These are phyloP conservation scores for Vanrija humicola DNA, from an alignment of 1,284 basidiomycete species.

Conservation along the genomic window DNA sequence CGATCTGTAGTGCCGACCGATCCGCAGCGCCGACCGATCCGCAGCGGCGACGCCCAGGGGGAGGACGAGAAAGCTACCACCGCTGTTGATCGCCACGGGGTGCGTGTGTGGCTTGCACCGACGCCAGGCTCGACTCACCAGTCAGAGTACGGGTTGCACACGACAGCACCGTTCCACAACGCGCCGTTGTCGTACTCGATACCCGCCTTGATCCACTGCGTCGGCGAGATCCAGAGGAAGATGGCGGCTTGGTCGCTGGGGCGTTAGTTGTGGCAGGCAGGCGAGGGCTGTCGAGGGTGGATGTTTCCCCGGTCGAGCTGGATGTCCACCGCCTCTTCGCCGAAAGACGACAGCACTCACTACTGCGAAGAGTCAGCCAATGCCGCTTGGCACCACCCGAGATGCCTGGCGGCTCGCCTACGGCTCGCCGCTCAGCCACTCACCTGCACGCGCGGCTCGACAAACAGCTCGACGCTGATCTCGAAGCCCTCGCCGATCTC, in stretches of 20 bases:
- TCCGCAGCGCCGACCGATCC: too few relatives aligned
- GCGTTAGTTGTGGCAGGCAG: neutral
- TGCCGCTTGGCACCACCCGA: too few relatives aligned
- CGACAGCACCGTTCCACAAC: slow-evolving; percentile 27
- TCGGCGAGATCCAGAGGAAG: slow-evolving; percentile 23
- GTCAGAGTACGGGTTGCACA: slow-evolving; percentile 32
- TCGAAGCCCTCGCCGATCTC: slow-evolving; percentile 19
- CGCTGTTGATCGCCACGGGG: too few relatives aligned
- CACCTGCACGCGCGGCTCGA: slow-evolving; percentile 20
- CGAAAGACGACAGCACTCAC: neutral
- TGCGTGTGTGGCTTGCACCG: too few relatives aligned
- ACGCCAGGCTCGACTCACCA: slow-evolving; percentile 24
- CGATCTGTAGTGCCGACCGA: too few relatives aligned
- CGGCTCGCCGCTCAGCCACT: slow-evolving; percentile 7
- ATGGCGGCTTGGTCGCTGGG: slow-evolving; percentile 30
- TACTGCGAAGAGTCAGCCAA: slow-evolving; percentile 1
- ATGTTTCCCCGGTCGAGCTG: neutral
- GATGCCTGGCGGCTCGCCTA: too few relatives aligned
- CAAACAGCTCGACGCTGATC: slow-evolving; percentile 21
- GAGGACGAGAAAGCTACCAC: too few relatives aligned
- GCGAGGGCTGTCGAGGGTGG: neutral
- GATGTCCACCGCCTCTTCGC: neutral
- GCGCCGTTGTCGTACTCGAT: slow-evolving; percentile 28
- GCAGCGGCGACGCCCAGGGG: too few relatives aligned
- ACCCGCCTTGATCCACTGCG: slow-evolving; percentile 32